Evolutionary conservation across 768 basidiomycete species (phyloP), one percentile per base, ranked within the genome.

Genomic region (Hericium rajendrae): DNA sequence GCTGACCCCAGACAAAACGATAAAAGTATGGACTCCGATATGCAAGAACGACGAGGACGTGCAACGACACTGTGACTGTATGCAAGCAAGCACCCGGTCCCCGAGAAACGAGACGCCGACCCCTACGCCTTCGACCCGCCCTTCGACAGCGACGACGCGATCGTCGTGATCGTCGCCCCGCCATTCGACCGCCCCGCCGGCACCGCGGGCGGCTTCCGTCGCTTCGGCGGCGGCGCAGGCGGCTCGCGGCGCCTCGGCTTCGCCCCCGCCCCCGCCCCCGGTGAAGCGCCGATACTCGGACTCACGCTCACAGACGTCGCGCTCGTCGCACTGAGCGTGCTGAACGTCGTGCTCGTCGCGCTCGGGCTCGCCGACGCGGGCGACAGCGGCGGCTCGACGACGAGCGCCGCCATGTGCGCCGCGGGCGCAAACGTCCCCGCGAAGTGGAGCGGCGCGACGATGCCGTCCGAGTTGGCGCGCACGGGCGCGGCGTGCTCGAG

Each of bases 121-220:
- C 28, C 28, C 28, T 32, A 32, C 28, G 28, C 8, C 28, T 32
- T 32, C 28, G 28, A 32, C 5, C 28, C 28, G 28, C 28, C 28
- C 28, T 32, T 32, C 8, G 28, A 4, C 5, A 32, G 28, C 28
- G 74, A 74, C 28, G 67, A 69, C 20, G 76, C 73, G 41, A 87
- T 85, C 1, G 83, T 74, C 6, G 82, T 82, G 38, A 87, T 82
- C 38, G 79, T 80, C 20, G 76, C 78, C 9, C 81, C 83, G 13
- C 77, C 65, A 55, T 77, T 74, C 0, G 76, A 77, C 51, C 67
- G 73, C 32, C 72, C 74, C 13, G 62, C 56, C 1, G 77, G 61
- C 48, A 85, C 75, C 15, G 87, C 84, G 38, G 88, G 88, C 1
- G 88, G 82, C 62, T 86, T 86, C 65, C 88, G 72, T 48, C 87